Base-by-base conservation (phyloP, 2,329 filamentous ascomycete species). In the Xylaria polymorpha region DNA sequence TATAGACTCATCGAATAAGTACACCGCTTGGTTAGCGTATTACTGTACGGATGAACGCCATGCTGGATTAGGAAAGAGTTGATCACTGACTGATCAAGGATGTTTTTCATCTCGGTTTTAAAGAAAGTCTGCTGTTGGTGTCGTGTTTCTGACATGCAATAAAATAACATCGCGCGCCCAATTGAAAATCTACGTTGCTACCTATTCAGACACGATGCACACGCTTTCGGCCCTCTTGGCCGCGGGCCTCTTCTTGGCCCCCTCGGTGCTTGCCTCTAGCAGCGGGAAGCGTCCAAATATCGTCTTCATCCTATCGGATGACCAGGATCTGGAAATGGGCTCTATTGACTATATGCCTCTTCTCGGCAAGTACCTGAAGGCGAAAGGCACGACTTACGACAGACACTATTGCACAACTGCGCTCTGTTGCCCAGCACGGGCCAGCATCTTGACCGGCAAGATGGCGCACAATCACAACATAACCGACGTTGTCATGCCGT, bases 401-500 rank as follows among this genome's bases (percentile, higher is more conserved):
- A 86, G 86, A 48, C 90, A 92, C 73, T 92, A 88, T 67, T 90
- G 88, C 72, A 92, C 90, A 0, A 87, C 88, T 0, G 84, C 90
- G 0, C 77, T 91, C 0, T 92, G 90, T 77, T 92, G 91, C 73
- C 91, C 91, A 0, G 88, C 89, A 0, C 83, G 90, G 2, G 90
- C 90, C 1, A 87, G 85, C 20, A 78, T 92, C 1, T 88, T 85
- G 84, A 92, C 90, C 0, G 90, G 91, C 0, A 87, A 87, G 73
- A 85, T 87, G 8, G 88, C 90, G 0, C 91, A 93, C 73, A 92
- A 92, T 72, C 92, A 89, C 0, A 92, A 92, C 72, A 88, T 92
- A 1, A 92, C 91, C 0, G 81, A 85, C 59, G 82, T 87, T 0
- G 73, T 64, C 39, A 81, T 86, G 25, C 89, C 88, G 2, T 87